Conservation (phyloP, 768 basidiomycete species). For the Crucibulum laeve region DNA sequence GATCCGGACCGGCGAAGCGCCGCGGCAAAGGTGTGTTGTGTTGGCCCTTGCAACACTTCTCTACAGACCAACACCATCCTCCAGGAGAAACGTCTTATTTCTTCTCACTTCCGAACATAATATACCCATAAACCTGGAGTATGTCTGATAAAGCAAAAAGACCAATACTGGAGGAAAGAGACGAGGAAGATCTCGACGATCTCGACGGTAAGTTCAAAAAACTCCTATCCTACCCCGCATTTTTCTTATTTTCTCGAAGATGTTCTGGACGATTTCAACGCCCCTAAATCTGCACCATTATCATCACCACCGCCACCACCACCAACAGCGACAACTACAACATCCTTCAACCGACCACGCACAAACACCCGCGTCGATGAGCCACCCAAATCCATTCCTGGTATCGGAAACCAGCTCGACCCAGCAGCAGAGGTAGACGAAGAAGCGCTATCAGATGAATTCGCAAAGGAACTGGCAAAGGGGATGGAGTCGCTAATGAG, state of each 20-base stretch:
- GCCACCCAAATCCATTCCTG: conserved; percentile 32
- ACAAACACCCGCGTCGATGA: conserved; percentile 46
- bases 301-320: conserved; percentile 26
- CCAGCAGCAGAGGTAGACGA: conserved; percentile 30
- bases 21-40: too few species aligned
- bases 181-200: conserved; percentile 67
- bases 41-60: too few species aligned
- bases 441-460: conserved; percentile 35
- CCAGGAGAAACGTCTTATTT: too few species aligned
- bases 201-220: conserved; percentile 42
- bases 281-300: conserved; percentile 12
- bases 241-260: conserved; percentile 18
- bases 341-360: conserved; percentile 32
- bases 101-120: too few species aligned
- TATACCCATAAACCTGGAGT: too few species aligned
- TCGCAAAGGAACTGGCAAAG: conserved; percentile 41
- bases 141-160: too few species aligned
- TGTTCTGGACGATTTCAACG: conserved; percentile 40
- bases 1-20: too few species aligned
- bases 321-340: conserved; percentile 21
- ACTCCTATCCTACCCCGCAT: neutral
- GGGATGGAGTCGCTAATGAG: conserved; percentile 49
- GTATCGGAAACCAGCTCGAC: conserved; percentile 22
- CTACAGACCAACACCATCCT: too few species aligned
- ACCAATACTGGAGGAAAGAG: too few species aligned